Conservation (phyloP, 371 early-diverging fungal species). For the Coemansia sp. region DNA sequence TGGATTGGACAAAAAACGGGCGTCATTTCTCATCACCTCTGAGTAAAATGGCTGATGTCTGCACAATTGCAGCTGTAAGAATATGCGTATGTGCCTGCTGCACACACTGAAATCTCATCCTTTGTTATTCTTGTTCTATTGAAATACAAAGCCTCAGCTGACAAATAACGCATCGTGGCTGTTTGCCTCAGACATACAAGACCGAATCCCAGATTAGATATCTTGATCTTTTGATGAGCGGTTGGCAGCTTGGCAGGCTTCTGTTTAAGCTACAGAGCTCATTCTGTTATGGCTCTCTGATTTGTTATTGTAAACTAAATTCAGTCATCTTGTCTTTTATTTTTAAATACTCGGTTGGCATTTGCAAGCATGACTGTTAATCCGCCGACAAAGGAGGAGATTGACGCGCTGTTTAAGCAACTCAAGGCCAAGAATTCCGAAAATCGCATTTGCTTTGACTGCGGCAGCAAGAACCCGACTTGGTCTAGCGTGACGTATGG, state of each 20-base stretch:
- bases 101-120: background rate
- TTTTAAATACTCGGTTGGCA: background rate
- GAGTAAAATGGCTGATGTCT: background rate
- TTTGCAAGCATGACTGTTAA: conserved; percentile 21
- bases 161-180: too few relatives aligned
- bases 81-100: conserved; percentile 1
- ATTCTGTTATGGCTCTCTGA: too few relatives aligned
- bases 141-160: background rate
- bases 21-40: background rate
- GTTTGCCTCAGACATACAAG: background rate
- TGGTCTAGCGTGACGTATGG: conserved; percentile 98
- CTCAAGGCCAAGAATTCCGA: conserved; percentile 57
- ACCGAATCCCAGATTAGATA: background rate
- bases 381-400: conserved; percentile 56
- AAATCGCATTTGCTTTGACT: conserved; percentile 94
- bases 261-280: too few relatives aligned
- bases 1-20: background rate
- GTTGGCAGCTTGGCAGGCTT: background rate
- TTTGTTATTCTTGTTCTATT: background rate
- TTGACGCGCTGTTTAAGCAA: conserved; percentile 58
- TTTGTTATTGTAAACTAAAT: background rate
- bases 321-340: conserved; percentile 1
- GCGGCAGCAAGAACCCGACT: conserved; percentile 91
- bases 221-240: background rate
- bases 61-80: background rate